Base-by-base conservation (phyloP, 306 rosid species). In the Begonia fuchsioides region DNA sequence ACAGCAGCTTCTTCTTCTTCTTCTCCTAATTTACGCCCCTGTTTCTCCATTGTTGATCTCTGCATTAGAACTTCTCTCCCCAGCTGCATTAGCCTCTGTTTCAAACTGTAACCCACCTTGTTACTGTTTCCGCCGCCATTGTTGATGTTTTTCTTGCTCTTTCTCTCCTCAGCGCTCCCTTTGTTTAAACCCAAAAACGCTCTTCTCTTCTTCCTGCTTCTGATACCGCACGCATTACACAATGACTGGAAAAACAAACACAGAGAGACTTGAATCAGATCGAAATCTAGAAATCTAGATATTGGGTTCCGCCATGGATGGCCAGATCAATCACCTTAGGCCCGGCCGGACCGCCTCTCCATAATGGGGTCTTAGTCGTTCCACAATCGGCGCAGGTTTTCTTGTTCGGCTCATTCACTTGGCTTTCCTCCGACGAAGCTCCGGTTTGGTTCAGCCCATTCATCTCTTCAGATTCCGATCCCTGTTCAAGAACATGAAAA, bases 301-400 rank as follows among this genome's bases (percentile, higher is more conserved):
- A 26, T 26, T 26, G 35, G 35, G 35, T 26, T 17, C 13, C 0
- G 20, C 13, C 12, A 20, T 8, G 11, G 14, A 3, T 10, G 43
- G 26, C 5, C 50, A 32, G 17, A 32, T 39, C 9, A 15, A 8
- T 52, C 3, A 83, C 98, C 96, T 92, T 92, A 0, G 98, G 98
- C 0, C 98, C 94, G 0, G 98, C 96, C 1, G 96, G 98, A 5
- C 98, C 96, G 3, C 98, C 98, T 32, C 96, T 45, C 96, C 98
- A 92, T 14, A 92, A 64, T 51, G 98, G 98, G 13, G 94, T 92
- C 45, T 92, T 85, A 7, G 88, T 53, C 7, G 98, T 92, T 11
- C 96, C 98, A 35, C 98, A 92, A 58, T 92, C 96, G 9, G 94
- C 92, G 39, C 98, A 92, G 0, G 83, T 85, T 47, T 86, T 92